phyloP scores from a whole-genome alignment of 495 filamentous ascomycete genomes.

The Penicillium steckii region DNA sequence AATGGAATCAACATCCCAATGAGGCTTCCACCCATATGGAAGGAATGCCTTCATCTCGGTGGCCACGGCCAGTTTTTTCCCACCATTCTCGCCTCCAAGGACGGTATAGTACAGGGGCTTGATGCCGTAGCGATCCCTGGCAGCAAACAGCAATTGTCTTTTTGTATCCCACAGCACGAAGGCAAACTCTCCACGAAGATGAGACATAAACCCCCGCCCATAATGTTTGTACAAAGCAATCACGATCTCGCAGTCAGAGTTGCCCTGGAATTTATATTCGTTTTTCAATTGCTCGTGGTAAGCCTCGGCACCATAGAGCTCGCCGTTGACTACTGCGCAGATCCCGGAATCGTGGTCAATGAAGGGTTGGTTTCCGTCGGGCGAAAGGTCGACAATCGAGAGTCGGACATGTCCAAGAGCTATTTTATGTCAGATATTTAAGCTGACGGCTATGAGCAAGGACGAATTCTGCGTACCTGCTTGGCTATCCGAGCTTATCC shows the following conservation, averaged over 20 bases:
- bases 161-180: conserved; percentile 49
- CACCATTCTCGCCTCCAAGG: conserved; percentile 7
- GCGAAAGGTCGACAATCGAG: conserved; percentile 50
- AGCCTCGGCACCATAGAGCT: conserved; percentile 44
- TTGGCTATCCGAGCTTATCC: not conserved
- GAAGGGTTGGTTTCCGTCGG: conserved; percentile 47
- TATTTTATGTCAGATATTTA: not conserved
- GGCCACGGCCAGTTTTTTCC: conserved; percentile 35
- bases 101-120: conserved; percentile 41
- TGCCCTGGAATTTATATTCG: conserved; percentile 41
- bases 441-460: too few species aligned
- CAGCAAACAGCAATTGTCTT: conserved; percentile 7
- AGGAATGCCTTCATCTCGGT: conserved; percentile 49
- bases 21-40: conserved; percentile 42
- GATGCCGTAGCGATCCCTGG: conserved; percentile 45
- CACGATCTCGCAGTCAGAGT: conserved; percentile 48
- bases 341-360: conserved; percentile 33
- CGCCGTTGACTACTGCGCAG: conserved; percentile 56
- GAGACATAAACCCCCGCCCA: conserved; percentile 41
- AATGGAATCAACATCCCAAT: conserved; percentile 49
- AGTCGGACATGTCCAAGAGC: conserved; percentile 28
- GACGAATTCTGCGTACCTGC: not conserved
- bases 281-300: conserved; percentile 36
- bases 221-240: conserved; percentile 50
- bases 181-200: conserved; percentile 52